Conservation (phyloP, 345 rosid species). For the Eucalyptus virginea region DNA sequence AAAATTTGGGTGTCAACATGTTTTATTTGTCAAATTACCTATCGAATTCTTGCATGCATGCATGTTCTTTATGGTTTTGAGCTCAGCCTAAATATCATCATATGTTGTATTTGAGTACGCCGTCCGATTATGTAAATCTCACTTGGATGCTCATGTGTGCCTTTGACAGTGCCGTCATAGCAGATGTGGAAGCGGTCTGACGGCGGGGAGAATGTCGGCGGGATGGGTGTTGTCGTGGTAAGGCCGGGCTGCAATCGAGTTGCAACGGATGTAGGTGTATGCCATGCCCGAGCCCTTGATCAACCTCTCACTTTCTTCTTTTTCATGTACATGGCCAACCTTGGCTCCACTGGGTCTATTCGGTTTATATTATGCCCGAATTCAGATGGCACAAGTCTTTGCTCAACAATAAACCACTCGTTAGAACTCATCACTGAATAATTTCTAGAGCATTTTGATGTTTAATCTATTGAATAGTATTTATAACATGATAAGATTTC, state of each 20-base stretch:
- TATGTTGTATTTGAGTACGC: not conserved
- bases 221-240: conserved; percentile 49
- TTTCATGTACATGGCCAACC: conserved; percentile 22
- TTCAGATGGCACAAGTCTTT: conserved; percentile 58
- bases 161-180: conserved; percentile 45
- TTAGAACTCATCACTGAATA: not conserved
- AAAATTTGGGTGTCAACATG: too few species aligned
- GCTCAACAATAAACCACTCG: not conserved
- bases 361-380: conserved; percentile 50
- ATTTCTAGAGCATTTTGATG: not conserved
- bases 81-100: not conserved
- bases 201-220: conserved; percentile 33
- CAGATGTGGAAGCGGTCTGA: conserved; percentile 38
- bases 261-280: conserved; percentile 47
- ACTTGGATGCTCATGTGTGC: not conserved
- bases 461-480: not conserved
- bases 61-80: not conserved
- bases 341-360: conserved; percentile 46
- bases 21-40: not conserved
- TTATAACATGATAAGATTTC: not conserved
- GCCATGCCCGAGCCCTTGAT: conserved; percentile 25
- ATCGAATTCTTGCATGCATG: not conserved
- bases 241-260: conserved; percentile 68
- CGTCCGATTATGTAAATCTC: not conserved
- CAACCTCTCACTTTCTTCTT: conserved; percentile 29